Percentiles rank a stretch among this genome's conserved stretches.
These are phyloP conservation scores for Ophiostoma novo-ulmi DNA, from an alignment of 2,329 filamentous ascomycete species.

Conservation along the genomic window DNA sequence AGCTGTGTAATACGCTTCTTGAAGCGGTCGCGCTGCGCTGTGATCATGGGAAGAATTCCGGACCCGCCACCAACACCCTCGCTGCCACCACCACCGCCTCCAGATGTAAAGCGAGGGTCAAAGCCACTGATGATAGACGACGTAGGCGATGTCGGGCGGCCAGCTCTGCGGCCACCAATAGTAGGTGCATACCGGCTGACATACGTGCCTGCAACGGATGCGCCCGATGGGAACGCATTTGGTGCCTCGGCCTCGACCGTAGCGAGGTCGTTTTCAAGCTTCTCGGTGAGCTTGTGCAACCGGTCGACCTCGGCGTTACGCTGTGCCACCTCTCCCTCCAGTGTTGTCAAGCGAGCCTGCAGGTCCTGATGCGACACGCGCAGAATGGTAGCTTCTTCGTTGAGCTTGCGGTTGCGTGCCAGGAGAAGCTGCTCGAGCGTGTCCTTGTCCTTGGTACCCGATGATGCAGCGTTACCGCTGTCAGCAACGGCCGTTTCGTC, in stretches of 20 bases:
- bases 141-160: constrained; percentile 72
- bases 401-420: constrained; percentile 91
- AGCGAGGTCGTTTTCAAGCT: constrained; percentile 85
- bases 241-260: constrained; percentile 79
- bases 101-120: constrained; percentile 54
- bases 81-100: constrained; percentile 47
- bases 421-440: constrained; percentile 86
- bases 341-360: constrained; percentile 68
- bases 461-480: constrained; percentile 24
- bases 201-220: constrained; percentile 90
- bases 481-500: constrained; percentile 53
- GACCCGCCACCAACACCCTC: constrained; percentile 70
- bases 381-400: constrained; percentile 86
- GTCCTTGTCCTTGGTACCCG: constrained; percentile 62
- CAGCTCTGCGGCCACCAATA: constrained; percentile 36
- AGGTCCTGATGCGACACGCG: constrained; percentile 92
- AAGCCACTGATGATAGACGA: constrained; percentile 99
- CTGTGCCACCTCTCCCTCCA: constrained; percentile 77
- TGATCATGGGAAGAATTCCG: constrained; percentile 95
- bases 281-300: constrained; percentile 76
- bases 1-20: constrained; percentile 92
- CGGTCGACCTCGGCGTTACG: constrained; percentile 84
- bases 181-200: constrained; percentile 69
- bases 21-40: constrained; percentile 94
- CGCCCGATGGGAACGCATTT: constrained; percentile 80